phyloP scores from a whole-genome alignment of 768 basidiomycete genomes.

The Amanita brunnescens region DNA sequence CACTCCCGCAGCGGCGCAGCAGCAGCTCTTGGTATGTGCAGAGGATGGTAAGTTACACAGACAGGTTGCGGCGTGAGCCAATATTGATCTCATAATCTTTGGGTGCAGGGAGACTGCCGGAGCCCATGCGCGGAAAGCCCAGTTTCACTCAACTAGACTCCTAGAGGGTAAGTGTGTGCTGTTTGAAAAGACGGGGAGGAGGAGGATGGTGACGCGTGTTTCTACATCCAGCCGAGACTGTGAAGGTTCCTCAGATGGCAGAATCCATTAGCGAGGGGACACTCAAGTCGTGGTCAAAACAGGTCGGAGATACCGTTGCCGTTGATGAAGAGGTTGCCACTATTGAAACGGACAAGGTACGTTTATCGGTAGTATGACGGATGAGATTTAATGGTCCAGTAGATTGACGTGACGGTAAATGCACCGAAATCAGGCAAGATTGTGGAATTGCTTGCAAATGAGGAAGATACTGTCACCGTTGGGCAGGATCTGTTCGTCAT shows the following conservation, averaged over 20 bases:
- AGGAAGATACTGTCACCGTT: constrained; percentile 91
- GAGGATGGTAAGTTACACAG: constrained; percentile 36
- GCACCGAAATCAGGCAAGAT: constrained; percentile 85
- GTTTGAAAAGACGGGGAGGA: not conserved
- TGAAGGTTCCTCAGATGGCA: constrained; percentile 96
- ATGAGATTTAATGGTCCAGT: constrained; percentile 7
- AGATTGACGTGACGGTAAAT: constrained; percentile 98
- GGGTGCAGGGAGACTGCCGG: constrained; percentile 36
- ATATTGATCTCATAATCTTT: constrained; percentile 6
- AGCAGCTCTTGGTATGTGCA: constrained; percentile 27
- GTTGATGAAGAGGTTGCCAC: constrained; percentile 95
- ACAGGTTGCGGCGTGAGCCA: constrained; percentile 3
- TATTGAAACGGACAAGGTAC: constrained; percentile 97
- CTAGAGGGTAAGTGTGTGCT: constrained; percentile 48
- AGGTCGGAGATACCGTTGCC: constrained; percentile 84
- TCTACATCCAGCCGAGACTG: constrained; percentile 54
- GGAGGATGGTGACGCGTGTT: not conserved
- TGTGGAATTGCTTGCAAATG: constrained; percentile 74
- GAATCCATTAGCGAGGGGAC: constrained; percentile 98
- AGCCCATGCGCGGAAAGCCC: constrained; percentile 39
- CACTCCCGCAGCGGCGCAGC: constrained; percentile 25
- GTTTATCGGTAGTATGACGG: constrained; percentile 11
- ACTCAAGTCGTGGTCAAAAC: constrained; percentile 88
- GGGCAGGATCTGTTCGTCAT: constrained; percentile 92
- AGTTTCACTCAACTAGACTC: constrained; percentile 64